Conservation (phyloP, 805 yeast genomes). For the Nakazawaea wyomingensis region DNA sequence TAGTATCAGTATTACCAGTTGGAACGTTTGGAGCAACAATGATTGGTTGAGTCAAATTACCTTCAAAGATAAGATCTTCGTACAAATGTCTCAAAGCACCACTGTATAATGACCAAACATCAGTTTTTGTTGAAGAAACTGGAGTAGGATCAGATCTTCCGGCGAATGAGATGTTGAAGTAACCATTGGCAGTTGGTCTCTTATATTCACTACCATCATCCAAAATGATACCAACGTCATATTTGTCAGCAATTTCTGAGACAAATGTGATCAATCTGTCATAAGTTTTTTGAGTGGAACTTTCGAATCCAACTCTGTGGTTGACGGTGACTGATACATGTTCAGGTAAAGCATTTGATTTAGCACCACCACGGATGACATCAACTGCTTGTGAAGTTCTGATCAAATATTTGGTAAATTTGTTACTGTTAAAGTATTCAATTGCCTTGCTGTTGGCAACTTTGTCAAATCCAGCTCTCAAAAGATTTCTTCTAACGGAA, state of each 20-base stretch:
- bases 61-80: slow-evolving; percentile 42
- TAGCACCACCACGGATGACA: slow-evolving; percentile 65
- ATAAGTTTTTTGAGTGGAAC: slow-evolving; percentile 37
- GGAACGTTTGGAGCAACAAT: slow-evolving; percentile 43
- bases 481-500: slow-evolving; percentile 23
- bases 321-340: slow-evolving; percentile 47
- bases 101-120: slow-evolving; percentile 37
- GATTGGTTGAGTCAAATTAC: slow-evolving; percentile 14
- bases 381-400: slow-evolving; percentile 67
- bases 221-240: slow-evolving; percentile 41
- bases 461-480: slow-evolving; percentile 32
- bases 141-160: slow-evolving; percentile 33
- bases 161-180: slow-evolving; percentile 17
- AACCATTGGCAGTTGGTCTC: slow-evolving; percentile 20
- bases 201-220: slow-evolving; percentile 26
- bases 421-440: slow-evolving; percentile 11
- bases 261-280: slow-evolving; percentile 33
- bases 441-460: slow-evolving; percentile 29
- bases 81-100: slow-evolving; percentile 52
- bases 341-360: slow-evolving; percentile 76
- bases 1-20: slow-evolving; percentile 61
- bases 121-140: slow-evolving; percentile 28
- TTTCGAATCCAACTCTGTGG: slow-evolving; percentile 59
- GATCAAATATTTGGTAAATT: slow-evolving; percentile 31
- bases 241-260: slow-evolving; percentile 37